Evolutionary conservation across 441 rosid genomes (phyloP), one percentile per base, ranked within the genome.

Genomic region (Hura crepitans): DNA sequence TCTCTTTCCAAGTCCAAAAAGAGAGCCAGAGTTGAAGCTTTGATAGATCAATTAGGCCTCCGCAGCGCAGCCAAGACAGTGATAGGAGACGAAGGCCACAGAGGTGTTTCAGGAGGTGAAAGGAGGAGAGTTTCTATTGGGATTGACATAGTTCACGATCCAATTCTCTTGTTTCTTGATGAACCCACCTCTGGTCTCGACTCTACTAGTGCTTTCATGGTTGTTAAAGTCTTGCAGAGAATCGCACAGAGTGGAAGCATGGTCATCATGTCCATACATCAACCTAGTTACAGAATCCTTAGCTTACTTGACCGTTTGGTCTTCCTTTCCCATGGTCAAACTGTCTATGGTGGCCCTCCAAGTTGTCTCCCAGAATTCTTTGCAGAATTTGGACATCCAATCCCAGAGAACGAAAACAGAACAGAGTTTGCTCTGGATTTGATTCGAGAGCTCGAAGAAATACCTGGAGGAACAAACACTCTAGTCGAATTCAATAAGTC

Each of bases 101-200:
- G 92, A 76, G 95, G 95, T 0, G 86, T 89, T 15, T 89, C 92
- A 0, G 95, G 92, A 20, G 95, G 95, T 17, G 95, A 89, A 74
- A 75, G 95, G 43, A 74, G 95, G 80, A 77, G 94, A n/a, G 92
- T 89, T 68, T 89, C 94, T 0, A 89, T 89, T 0, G 94, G 94
- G 53, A 87, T 58, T 1, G 92, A 89, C 72, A 85, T 89, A 53
- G 80, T 89, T 65, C 95, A 89, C 30, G 90, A 89, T 77, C 92
- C 95, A n/a, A 89, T 89, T 56, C 77, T 89, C 50, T 71, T 89
- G 72, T 89, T 89, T 51, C 89, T 89, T 0, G 95, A 89, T 39
- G 95, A 89, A 71, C 92, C 92, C 13, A 89, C 95, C 27, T 89
- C 92, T 0, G 95, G 95, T 1, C 86, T 89, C 25, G 92, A 89